Evolutionary conservation across 2,329 filamentous ascomycete species (phyloP), one percentile per base, ranked within the genome.

Genomic region (Sordariomycetes sp.): DNA sequence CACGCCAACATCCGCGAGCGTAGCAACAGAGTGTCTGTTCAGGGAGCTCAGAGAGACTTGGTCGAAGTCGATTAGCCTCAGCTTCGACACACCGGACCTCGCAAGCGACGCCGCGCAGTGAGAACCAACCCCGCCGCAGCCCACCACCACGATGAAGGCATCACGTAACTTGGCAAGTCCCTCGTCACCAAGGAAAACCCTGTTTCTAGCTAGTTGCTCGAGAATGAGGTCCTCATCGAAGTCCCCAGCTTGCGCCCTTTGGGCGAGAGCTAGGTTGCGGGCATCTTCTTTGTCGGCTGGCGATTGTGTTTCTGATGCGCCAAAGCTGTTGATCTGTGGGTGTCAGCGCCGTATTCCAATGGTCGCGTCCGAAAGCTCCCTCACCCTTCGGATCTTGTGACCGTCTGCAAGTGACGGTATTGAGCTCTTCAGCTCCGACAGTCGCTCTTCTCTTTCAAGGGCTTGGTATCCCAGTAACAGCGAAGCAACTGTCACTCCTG

Each of bases 21-120:
- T 96, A 5, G 92, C 92, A 2, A 98, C 82, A 8, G 92, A 87
- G 59, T 98, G 92, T n/a, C 92, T 71, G 57, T 98, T 98, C 35
- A 98, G 65, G 4, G 87, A 94, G 42, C 86, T 94, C 29, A 98
- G 68, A 0, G 88, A 94, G 21, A 98, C 90, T 68, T 98, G 92
- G 55, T 98, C 92, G 54, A 98, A 98, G 58, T 98, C 92, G 45
- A 98, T 78, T 24, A 98, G 72, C 1, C 92, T 80, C 35, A 98
- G 70, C 47, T 79, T 81, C n/a, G 82, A 80, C 28, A 94, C 86
- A 21, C 92, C 92, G 1, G 88, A 94, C 20, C 92, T 80, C 5
- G 86, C 82, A 20, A 98, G 75, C 4, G 92, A 81, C 2, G 88
- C 81, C 5, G 82, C 75, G 41, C 86, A 88, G 63, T 98, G 93